phyloP scores from a whole-genome alignment of 1,139 yeast species.

The Wickerhamomyces sp. region DNA sequence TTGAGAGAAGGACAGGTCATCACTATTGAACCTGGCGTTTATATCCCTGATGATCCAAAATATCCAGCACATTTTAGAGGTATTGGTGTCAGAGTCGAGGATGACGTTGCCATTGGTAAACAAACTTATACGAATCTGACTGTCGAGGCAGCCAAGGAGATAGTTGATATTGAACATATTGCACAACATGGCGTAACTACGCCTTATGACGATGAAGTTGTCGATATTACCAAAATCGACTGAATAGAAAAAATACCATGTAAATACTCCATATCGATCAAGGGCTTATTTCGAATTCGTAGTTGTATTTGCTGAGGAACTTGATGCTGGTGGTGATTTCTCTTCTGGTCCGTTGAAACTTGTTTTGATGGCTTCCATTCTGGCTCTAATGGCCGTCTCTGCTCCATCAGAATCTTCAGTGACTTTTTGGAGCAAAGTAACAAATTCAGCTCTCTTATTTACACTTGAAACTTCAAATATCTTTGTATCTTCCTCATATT shows the following conservation, averaged over 20 bases:
- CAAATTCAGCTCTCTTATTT: constrained; percentile 11
- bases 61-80: constrained; percentile 84
- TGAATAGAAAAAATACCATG: too few species aligned
- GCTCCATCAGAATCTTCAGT: constrained; percentile 16
- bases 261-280: too few species aligned
- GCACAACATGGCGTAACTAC: constrained; percentile 53
- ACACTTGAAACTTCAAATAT: constrained; percentile 9
- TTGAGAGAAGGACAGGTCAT: constrained; percentile 66
- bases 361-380: background rate
- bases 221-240: too few species aligned
- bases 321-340: too few species aligned
- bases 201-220: constrained; percentile 47
- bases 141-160: constrained; percentile 79
- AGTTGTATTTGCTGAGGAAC: too few species aligned
- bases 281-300: too few species aligned
- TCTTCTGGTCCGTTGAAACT: too few species aligned
- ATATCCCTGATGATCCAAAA: constrained; percentile 62
- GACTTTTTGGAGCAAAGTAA: constrained; percentile 13
- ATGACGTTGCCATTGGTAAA: constrained; percentile 76
- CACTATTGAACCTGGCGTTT: constrained; percentile 93
- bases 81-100: constrained; percentile 93
- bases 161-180: constrained; percentile 68
- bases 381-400: constrained; percentile 1
- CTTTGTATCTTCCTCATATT: constrained; percentile 9
- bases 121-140: constrained; percentile 59